These are phyloP conservation scores for Orbilia quercus DNA, from an alignment of 2,329 filamentous ascomycete genomes.

Conservation along the genomic window DNA sequence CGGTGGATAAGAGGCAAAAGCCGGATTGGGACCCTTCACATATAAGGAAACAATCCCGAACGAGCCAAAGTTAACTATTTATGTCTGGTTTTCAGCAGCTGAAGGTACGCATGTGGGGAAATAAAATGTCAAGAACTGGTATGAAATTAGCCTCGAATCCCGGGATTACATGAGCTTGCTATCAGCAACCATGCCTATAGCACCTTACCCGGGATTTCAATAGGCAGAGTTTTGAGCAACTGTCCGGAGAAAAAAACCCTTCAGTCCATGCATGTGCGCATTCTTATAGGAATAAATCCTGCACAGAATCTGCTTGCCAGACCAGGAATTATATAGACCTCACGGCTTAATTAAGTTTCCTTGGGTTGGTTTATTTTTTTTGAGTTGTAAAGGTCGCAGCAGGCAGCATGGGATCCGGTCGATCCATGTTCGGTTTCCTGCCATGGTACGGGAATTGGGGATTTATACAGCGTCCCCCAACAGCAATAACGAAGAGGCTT, in stretches of 20 bases:
- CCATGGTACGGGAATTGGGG: constrained; percentile 39
- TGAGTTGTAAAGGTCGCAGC: constrained; percentile 43
- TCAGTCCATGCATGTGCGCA: constrained; percentile 35
- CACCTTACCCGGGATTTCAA: constrained; percentile 42
- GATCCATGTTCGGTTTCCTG: constrained; percentile 32
- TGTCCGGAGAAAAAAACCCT: constrained; percentile 49
- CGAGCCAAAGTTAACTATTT: constrained; percentile 14
- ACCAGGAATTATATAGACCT: constrained; percentile 12
- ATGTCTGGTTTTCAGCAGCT: constrained; percentile 12
- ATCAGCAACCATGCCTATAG: constrained; percentile 47
- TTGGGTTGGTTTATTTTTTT: constrained; percentile 38
- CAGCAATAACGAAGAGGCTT: constrained; percentile 5
- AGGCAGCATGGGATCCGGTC: constrained; percentile 5
- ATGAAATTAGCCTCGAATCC: constrained; percentile 14
- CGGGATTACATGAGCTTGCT: constrained; percentile 23
- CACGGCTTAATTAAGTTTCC: constrained; percentile 20
- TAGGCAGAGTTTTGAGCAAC: constrained; percentile 17
- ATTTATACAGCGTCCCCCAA: constrained; percentile 23
- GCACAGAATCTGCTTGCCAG: constrained; percentile 6
- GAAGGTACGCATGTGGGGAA: constrained; percentile 36
- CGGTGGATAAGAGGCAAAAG: constrained; percentile 11
- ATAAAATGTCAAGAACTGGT: constrained; percentile 34
- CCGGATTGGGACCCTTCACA: constrained; percentile 4
- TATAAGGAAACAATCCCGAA: constrained; percentile 24
- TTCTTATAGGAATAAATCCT: constrained; percentile 4